Percentiles rank a stretch among this genome's conserved stretches.
phyloP scores from a whole-genome alignment of 352 stramenopile species.

The Globisporangium nunn region DNA sequence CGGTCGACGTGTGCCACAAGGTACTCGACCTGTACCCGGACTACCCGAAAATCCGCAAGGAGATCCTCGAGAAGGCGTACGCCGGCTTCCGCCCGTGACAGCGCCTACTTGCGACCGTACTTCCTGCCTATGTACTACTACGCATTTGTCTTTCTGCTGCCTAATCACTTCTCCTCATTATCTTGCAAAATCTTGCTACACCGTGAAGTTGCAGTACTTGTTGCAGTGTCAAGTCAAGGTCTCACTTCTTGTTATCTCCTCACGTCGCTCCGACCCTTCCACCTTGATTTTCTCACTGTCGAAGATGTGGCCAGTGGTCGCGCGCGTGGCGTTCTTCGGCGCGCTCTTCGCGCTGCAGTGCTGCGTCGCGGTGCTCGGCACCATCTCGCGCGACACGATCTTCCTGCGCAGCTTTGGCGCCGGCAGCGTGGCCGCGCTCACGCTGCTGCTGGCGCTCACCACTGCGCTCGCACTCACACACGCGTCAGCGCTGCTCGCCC shows the following conservation, averaged over 20 bases:
- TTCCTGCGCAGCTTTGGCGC: constrained; percentile 71
- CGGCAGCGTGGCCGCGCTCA: constrained; percentile 66
- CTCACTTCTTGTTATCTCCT: no score
- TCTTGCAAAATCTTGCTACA: no score
- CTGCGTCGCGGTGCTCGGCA: constrained; percentile 64
- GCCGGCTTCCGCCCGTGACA: constrained; percentile 62
- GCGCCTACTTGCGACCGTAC: neutral
- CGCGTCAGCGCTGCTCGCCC: constrained; percentile 28
- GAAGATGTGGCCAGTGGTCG: constrained; percentile 1
- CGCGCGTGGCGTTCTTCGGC: constrained; percentile 76
- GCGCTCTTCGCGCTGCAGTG: constrained; percentile 76
- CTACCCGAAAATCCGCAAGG: constrained; percentile 92
- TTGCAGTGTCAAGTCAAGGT: no score
- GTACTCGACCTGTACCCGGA: constrained; percentile 91
- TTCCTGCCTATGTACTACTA: neutral
- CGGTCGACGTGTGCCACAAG: constrained; percentile 92
- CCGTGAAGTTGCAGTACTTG: no score
- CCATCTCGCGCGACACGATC: constrained; percentile 76
- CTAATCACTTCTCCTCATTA: no score
- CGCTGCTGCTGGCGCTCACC: constrained; percentile 60
- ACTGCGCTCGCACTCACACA: constrained; percentile 62
- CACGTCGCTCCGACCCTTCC: no score
- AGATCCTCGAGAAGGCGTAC: constrained; percentile 92
- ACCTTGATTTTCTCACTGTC: neutral
- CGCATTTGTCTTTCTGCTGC: neutral